These are phyloP conservation scores for Amaranthus tricolor DNA, from an alignment of 179 eudicot genomes.

Conservation along the genomic window DNA sequence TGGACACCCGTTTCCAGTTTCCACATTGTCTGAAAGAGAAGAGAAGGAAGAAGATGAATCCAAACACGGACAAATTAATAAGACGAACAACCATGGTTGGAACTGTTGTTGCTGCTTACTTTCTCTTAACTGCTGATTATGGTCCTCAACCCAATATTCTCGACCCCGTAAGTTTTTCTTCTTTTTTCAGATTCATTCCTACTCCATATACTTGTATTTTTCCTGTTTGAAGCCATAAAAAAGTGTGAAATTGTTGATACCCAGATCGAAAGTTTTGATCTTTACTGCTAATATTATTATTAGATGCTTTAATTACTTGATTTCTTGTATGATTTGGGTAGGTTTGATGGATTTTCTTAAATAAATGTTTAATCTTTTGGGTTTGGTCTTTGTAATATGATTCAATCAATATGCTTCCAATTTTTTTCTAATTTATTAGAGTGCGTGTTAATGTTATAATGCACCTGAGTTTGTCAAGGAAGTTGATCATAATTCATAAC, in stretches of 20 bases:
- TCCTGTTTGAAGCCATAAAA: neutral
- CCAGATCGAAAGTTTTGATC: conserved; percentile 11
- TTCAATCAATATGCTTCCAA: too few relatives aligned
- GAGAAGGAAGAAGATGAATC: conserved; percentile 27
- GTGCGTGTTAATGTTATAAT: neutral
- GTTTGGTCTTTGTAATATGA: too few relatives aligned
- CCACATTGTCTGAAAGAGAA: neutral
- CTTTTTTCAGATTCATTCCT: neutral
- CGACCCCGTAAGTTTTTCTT: conserved; percentile 31
- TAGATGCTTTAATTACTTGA: neutral
- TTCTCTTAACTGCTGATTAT: conserved; percentile 42
- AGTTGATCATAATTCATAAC: neutral
- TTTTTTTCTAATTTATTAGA: too few relatives aligned
- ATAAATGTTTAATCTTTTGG: conserved; percentile 3
- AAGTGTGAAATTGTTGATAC: neutral
- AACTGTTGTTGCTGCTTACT: conserved; percentile 36
- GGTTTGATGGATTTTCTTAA: neutral
- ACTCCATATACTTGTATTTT: neutral
- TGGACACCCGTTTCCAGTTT: neutral
- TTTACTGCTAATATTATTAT: neutral
- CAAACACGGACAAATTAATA: conserved; percentile 32
- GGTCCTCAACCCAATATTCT: conserved; percentile 41
- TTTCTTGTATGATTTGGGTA: neutral
- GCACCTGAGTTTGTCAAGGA: neutral
- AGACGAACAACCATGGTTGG: conserved; percentile 40